A percentile compares a stretch with the other conserved stretches of the same genome.
Evolutionary conservation across 176 grass and related monocot genomes (phyloP).

Genomic region (Avena atlantica): DNA sequence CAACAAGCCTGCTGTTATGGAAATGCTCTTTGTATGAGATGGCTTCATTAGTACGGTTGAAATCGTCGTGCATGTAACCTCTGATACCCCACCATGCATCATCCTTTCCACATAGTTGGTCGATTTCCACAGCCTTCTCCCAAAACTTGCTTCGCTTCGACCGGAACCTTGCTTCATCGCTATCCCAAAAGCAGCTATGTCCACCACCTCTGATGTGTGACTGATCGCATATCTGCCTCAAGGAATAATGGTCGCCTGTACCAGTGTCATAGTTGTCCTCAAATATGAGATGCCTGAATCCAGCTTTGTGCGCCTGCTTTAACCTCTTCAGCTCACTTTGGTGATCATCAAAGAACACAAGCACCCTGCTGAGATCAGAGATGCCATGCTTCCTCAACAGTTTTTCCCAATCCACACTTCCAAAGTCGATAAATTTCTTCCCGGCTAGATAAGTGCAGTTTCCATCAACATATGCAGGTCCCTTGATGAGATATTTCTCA

Average conservation of each 20-base stretch:
- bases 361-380: slow-evolving; percentile 74
- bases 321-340: slow-evolving; percentile 94
- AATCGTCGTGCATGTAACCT: slow-evolving; percentile 81
- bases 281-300: slow-evolving; percentile 88
- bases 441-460: slow-evolving; percentile 93
- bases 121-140: slow-evolving; percentile 81
- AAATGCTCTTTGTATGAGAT: slow-evolving; percentile 87
- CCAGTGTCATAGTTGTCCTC: slow-evolving; percentile 99
- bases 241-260: slow-evolving; percentile 91
- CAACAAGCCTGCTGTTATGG: slow-evolving; percentile 76
- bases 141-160: slow-evolving; percentile 67
- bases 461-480: slow-evolving; percentile 85
- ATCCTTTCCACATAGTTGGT: slow-evolving; percentile 70
- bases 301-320: slow-evolving; percentile 70
- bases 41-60: slow-evolving; percentile 76
- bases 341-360: slow-evolving; percentile 98
- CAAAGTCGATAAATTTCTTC: slow-evolving; percentile 89
- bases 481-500: slow-evolving; percentile 88
- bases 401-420: slow-evolving; percentile 72
- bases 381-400: slow-evolving; percentile 72
- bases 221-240: slow-evolving; percentile 94
- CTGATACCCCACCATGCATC: slow-evolving; percentile 92
- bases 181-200: slow-evolving; percentile 82
- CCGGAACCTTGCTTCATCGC: slow-evolving; percentile 86
- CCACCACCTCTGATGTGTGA: slow-evolving; percentile 89